phyloP scores from a whole-genome alignment of 1,284 basidiomycete genomes.

The Spongiforma sp. region DNA sequence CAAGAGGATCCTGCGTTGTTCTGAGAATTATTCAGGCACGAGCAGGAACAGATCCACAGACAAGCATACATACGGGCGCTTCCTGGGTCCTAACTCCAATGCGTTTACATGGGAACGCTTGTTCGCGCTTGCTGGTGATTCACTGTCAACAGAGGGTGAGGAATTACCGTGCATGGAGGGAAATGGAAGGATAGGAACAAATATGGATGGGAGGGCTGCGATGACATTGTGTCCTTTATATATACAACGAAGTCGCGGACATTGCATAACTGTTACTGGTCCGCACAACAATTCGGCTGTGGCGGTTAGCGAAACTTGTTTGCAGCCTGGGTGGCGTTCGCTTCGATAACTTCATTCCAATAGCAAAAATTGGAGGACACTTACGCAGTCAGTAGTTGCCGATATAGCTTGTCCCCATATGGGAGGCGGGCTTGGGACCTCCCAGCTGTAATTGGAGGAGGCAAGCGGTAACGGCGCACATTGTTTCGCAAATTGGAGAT shows the following conservation, averaged over 20 bases:
- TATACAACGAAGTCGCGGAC: background rate
- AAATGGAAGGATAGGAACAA: background rate
- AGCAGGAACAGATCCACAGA: background rate
- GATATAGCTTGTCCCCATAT: no score
- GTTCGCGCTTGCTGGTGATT: background rate
- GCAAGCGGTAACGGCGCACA: no score
- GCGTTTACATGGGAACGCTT: background rate
- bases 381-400: no score
- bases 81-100: background rate
- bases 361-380: no score
- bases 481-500: no score
- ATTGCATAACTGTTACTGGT: background rate
- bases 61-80: background rate
- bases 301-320: background rate
- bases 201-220: background rate
- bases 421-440: no score
- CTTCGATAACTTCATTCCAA: no score
- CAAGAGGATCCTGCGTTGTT: background rate
- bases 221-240: background rate
- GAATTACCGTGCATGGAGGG: background rate
- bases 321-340: background rate
- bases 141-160: background rate
- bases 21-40: background rate
- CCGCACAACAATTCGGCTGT: background rate
- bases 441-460: no score